Evolutionary conservation across 768 basidiomycete genomes (phyloP), one percentile per base, ranked within the genome.

Genomic region (Auricularia cornea): DNA sequence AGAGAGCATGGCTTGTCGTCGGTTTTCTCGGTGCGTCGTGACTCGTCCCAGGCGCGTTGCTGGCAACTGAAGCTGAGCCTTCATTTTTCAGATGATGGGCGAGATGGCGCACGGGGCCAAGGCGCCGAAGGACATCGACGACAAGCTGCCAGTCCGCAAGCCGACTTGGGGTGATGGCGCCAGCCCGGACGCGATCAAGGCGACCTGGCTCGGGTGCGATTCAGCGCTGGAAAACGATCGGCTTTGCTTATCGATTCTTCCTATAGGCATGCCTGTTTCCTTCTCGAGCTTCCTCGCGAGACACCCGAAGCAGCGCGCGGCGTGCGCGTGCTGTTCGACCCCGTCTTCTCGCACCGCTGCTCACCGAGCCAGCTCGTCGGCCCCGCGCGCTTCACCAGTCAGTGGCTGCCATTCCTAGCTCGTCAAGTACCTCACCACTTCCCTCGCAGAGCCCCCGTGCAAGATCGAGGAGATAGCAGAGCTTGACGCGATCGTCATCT

Each of bases 401-500:
- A 62, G 65, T 74, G 71, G 2, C 5, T 3, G 28, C 28, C 28
- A 10, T 6, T 28, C 28, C 3, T n/a, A n/a, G n/a, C 54, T 28
- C 8, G 26, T 4, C 11, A 26, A 14, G 26, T 1, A 57, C 28
- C 26, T 6, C 20, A 10, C 16, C 54, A 28, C 10, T 12, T 12
- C 23, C 6, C n/a, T 40, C 40, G 54, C 59, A 82, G 81, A 76
- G 3, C 72, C 81, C 1, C 80, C 84, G 0, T 84, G 83, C 59
- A 70, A 76, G 23, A 76, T 84, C 28, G 76, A 81, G 52, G 83
- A 86, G 3, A 75, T 87, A 54, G 85, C 86, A 1, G 80, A 84
- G 51, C 69, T 88, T 20, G 85, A 88, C 68, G 80, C 80, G n/a
- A 77, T 88, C 33, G 80, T 84, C 5, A 84, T 87, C 61, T 84